Evolutionary conservation across 352 stramenopile species (phyloP), one percentile per base, ranked within the genome.

Genomic region (Phytopythium aichiense): DNA sequence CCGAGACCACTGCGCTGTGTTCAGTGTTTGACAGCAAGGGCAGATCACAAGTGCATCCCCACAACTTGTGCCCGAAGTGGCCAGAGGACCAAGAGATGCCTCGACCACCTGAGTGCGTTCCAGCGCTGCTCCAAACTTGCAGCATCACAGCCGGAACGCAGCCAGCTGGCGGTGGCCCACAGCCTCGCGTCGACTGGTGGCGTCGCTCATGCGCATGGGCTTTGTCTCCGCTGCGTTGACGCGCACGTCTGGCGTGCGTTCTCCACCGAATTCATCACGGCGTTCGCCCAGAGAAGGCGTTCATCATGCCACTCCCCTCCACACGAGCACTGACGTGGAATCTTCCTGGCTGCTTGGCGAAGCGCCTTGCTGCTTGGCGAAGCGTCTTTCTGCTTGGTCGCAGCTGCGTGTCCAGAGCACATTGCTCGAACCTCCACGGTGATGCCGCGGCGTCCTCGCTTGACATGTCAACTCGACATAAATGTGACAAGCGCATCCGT

Each of bases 401-500:
- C 42, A 2, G 42, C 6, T 7, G 42, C 20, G 42, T 49, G 42
- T 49, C 42, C 42, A 49, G 42, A 49, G 42, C 42, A 28, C 7
- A 16, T 49, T 4, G 7, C 20, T 49, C 20, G 42, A 22, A 49
- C 22, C 4, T 5, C 42, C n/a, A 49, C 2, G 20, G 42, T 49
- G 42, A 49, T 25, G 42, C 42, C 20, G 18, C 42, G 18, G 18
- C 20, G 42, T 49, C 42, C 18, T 16, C 40, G 2, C 6, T 11
- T n/a, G 42, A 8, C 7, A 15, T 4, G 1, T 49, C 3, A 46
- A 49, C 9, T 25, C 42, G 45, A 28, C 8, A 6, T 35, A 9
- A 49, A 58, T 58, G 53, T 58, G 53, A 58, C 53, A 50, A 58
- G 53, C 20, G n/a, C 33, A 35, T 58, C 35, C 9, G 25, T 53